These are phyloP conservation scores for Euphorbia peplus DNA, from an alignment of 345 rosid species.

Conservation along the genomic window DNA sequence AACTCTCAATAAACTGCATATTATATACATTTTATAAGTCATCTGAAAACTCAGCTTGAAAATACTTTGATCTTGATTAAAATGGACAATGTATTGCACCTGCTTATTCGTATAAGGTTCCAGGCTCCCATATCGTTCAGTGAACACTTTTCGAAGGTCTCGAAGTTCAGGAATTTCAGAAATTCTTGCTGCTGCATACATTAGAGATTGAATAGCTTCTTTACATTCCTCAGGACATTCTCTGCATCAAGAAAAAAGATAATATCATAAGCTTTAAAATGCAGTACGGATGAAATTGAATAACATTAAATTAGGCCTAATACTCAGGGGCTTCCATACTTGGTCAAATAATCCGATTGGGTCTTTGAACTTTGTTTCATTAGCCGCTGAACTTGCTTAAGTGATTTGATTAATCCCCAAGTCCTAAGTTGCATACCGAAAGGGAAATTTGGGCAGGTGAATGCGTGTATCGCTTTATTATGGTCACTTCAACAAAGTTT, in stretches of 20 bases:
- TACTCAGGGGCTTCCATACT: too few species aligned
- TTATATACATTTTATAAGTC: background rate
- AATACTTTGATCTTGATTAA: background rate
- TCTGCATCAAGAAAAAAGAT: slow-evolving; percentile 31
- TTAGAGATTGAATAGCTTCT: slow-evolving; percentile 66
- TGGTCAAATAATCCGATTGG: too few species aligned
- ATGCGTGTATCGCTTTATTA: too few species aligned
- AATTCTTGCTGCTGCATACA: slow-evolving; percentile 86
- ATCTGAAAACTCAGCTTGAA: background rate
- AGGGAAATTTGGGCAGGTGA: too few species aligned
- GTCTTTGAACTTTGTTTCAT: too few species aligned
- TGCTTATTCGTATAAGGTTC: slow-evolving; percentile 52
- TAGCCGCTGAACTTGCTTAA: too few species aligned
- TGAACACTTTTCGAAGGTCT: slow-evolving; percentile 55
- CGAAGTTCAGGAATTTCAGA: slow-evolving; percentile 80
- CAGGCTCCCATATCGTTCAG: slow-evolving; percentile 54
- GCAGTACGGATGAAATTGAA: background rate
- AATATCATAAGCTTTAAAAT: background rate
- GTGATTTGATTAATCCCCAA: too few species aligned
- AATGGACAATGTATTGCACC: slow-evolving; percentile 33
- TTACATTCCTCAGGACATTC: slow-evolving; percentile 83
- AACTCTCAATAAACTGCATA: slow-evolving; percentile 49
- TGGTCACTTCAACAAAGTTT: too few species aligned
- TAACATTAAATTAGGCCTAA: too few species aligned
- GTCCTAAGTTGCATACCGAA: too few species aligned